phyloP scores from a whole-genome alignment of 2,329 filamentous ascomycete genomes.

The Clathrospora elynae region DNA sequence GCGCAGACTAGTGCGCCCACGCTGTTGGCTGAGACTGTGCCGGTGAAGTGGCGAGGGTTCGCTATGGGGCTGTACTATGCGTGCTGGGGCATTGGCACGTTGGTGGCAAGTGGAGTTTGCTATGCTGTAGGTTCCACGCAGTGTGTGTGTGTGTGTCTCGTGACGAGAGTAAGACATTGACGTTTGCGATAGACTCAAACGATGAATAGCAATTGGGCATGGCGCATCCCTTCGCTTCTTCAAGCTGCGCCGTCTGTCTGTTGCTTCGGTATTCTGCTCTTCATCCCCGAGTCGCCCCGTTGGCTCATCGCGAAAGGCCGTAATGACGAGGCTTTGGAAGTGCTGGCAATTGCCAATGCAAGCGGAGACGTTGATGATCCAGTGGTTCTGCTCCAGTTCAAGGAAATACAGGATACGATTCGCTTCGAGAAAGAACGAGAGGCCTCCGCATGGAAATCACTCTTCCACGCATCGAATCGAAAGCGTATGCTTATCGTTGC shows the following conservation, averaged over 20 bases:
- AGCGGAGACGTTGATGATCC: conserved; percentile 57
- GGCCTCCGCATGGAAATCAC: conserved; percentile 13
- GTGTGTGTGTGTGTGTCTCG: too few relatives aligned
- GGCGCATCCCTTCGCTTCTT: conserved; percentile 62
- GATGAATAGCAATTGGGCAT: conserved; percentile 54
- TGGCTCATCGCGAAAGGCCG: conserved; percentile 56
- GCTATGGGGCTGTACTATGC: conserved; percentile 62
- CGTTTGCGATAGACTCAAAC: conserved; percentile 36
- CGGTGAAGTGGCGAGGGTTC: conserved; percentile 64
- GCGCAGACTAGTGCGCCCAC: conserved; percentile 62
- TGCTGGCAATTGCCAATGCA: conserved; percentile 56
- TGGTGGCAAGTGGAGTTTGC: conserved; percentile 58
- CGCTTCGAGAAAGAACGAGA: conserved; percentile 29
- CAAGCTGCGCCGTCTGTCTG: conserved; percentile 50
- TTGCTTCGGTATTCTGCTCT: conserved; percentile 58
- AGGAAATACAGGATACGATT: conserved; percentile 58
- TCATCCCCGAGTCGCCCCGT: conserved; percentile 50
- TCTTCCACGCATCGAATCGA: conserved; percentile 34
- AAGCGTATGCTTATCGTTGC: conserved; percentile 47
- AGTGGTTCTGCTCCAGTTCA: conserved; percentile 60
- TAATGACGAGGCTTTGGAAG: conserved; percentile 47
- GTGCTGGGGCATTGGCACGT: conserved; percentile 56
- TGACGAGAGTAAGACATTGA: too few relatives aligned
- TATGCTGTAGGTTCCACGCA: conserved; percentile 36
- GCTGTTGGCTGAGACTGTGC: conserved; percentile 64